Evolutionary conservation across 2,329 filamentous ascomycete species (phyloP), one percentile per base, ranked within the genome.

Genomic region (Colletotrichum sp.): DNA sequence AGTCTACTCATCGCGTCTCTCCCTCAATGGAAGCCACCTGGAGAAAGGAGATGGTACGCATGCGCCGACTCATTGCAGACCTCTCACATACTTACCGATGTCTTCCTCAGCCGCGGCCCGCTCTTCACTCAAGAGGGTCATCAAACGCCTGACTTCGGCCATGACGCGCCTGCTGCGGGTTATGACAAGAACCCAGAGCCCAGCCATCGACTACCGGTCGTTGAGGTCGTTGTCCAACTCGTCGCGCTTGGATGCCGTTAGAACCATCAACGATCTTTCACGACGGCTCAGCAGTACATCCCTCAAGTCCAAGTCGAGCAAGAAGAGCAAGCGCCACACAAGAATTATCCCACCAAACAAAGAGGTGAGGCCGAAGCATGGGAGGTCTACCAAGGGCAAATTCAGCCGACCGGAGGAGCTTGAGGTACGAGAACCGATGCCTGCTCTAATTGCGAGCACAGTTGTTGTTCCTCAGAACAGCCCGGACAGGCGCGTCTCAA

Each of bases 31-130:
- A 10, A 81, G 80, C 49, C 82, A 81, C 2, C 85, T 91, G 36
- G 84, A 86, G 34, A 84, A 84, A 72, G 89, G 89, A 21, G 89
- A 91, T 80, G 84, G 89, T 89, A 80, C 83, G 87, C 80, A 13
- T 65, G 28, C 24, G 24, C 36, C 34, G 16, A 24, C 12, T 5
- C 8, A 21, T 24, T n/a, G 5, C 63, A 39, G 21, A 28, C 16
- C 28, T 44, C 68, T 12, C 24, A n/a, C 59, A 18, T 55, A 62
- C 28, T 52, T 76, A 72, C 69, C 30, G 39, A 52, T 21, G 21
- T 52, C 44, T 72, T 36, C 39, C 32, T 65, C 72, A 88, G 87
- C 81, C 68, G 79, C 80, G 28, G 84, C 87, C 6, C 83, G 83
- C 34, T 86, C 85, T 7, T 81, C 85, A 4, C 78, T 89, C 62